Base-by-base conservation (phyloP, 352 stramenopile genomes). In the Globisporangium mamillatum region DNA sequence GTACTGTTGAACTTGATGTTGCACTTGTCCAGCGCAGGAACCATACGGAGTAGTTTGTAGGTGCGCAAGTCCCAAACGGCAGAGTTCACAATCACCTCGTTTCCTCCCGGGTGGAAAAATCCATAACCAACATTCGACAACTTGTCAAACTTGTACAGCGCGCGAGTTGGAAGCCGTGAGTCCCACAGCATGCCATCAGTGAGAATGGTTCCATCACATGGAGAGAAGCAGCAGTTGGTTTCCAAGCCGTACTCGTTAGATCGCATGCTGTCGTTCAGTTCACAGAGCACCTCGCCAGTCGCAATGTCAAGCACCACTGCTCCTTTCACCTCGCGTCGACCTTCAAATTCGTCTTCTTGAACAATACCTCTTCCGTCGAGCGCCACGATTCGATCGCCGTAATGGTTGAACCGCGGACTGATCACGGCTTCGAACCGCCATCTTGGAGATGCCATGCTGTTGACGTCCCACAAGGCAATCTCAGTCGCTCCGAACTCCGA, bases 81-180 rank as follows among this genome's bases (percentile, higher is more conserved):
- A 16, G 89, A 94, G 64, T 97, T 95, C 25, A 97, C 79, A 53
- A 97, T 87, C 41, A 96, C 83, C 74, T 97, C 90, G 60, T 96
- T 97, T 1, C 89, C 89, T 41, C 86, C 91, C 6, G 89, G 89
- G 71, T 97, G 89, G 66, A 95, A 96, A 60, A 85, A 89, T 1
- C 90, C 89, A 44, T 89, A 91, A 1, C 89, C 86, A 22, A 92
- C 68, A 38, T 95, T 94, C 1, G 88, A 94, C 7, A 97, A 60
- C 67, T 95, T 95, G 69, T 97, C 90, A 64, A 97, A 96, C 57
- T 96, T 94, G 73, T 96, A 91, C 22, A 97, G 61, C 18, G 86
- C 80, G 3, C 82, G 80, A 18, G 82, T 90, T 14, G 84, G 79
- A 57, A 90, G 79, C 0, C 88, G 82, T 8, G 84, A 73, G 68